Base-by-base conservation (phyloP, 257 asterid species). In the Scutellaria barbata region DNA sequence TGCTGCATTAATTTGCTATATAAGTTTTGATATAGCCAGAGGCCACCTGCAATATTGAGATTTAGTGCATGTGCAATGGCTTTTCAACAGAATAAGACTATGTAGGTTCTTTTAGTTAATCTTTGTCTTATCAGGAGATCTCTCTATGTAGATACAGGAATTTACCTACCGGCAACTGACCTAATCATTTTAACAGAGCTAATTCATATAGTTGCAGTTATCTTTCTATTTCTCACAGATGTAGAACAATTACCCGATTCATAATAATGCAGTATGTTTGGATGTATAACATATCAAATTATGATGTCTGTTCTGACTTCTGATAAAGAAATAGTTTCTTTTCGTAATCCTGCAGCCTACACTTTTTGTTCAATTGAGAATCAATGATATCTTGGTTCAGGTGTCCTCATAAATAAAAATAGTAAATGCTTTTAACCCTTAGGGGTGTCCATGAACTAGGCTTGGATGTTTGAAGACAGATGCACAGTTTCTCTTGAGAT, bases 391-490 rank as follows among this genome's bases (percentile, higher is more conserved):
- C 13, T 13, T 53, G 63, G 45, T 66, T 39, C 43, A 7, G 51
- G 5, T 55, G 43, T 33, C 55, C 30, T 58, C 20, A 2, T 45
- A 39, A 45, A 39, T 58, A 35, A 35, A 3, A 30, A 17, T 1
- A 17, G 12, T 39, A 46, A 41, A 50, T 8, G 67, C 56, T 61
- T 39, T 13, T 50, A 61, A 40, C 9, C 43, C 51, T 35, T 18
- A 58, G 59, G 56, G 42, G 25, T 22, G 25, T 20, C 35, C 48
- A 69, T 39, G 40, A 25, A 45, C 45, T 55, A 69, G 45, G 66
- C 35, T 69, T 59, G 68, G 25, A 50, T 6, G 22, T 50, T n/a
- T 6, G 16, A 8, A 20, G 10, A 10, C 56, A 14, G 22, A 50
- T 50, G 56, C 56, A 47, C 0, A 1, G 5, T 3, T 18, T 8